phyloP scores from a whole-genome alignment of 1,284 basidiomycete genomes.

The Ganoderma meredithae region DNA sequence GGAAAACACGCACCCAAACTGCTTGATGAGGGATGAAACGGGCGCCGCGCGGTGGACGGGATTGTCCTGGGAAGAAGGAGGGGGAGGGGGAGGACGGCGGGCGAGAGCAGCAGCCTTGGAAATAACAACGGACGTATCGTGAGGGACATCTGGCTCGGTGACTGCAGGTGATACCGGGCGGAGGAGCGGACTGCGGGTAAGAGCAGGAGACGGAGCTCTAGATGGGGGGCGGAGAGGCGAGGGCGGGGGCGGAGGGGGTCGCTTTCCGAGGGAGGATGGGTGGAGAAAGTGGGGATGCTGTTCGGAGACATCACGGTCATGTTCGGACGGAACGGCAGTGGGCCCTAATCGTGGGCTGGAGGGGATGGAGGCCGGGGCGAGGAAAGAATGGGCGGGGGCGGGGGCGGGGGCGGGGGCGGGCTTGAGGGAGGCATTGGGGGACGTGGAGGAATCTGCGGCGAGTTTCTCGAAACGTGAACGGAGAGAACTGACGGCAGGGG shows the following conservation, averaged over 20 bases:
- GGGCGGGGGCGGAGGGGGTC: slow-evolving; percentile 70
- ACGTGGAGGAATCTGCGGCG: slow-evolving; percentile 42
- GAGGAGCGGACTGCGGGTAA: slow-evolving; percentile 52
- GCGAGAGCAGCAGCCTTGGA: slow-evolving; percentile 36
- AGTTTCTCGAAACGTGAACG: slow-evolving; percentile 73
- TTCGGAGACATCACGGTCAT: slow-evolving; percentile 33
- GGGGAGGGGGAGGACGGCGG: slow-evolving; percentile 40
- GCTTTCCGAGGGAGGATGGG: slow-evolving; percentile 48
- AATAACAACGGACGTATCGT: slow-evolving; percentile 31
- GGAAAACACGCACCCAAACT: slow-evolving; percentile 57
- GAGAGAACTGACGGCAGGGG: slow-evolving; percentile 69
- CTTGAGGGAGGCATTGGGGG: slow-evolving; percentile 29
- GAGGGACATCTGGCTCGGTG: slow-evolving; percentile 22
- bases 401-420: slow-evolving; percentile 30
- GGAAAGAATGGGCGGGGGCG: slow-evolving; percentile 30
- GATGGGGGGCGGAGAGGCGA: slow-evolving; percentile 52
- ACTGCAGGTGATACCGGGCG: slow-evolving; percentile 44
- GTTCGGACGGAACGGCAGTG: slow-evolving; percentile 42
- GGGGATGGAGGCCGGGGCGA: slow-evolving; percentile 39
- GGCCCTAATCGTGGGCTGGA: slow-evolving; percentile 49
- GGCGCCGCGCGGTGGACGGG: slow-evolving; percentile 31
- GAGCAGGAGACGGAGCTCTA: slow-evolving; percentile 51
- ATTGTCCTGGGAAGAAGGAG: slow-evolving; percentile 29
- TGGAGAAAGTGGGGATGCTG: slow-evolving; percentile 44
- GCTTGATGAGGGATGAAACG: slow-evolving; percentile 55